phyloP scores from a whole-genome alignment of 2,329 filamentous ascomycete species.

The Periglandula ipomoeae region DNA sequence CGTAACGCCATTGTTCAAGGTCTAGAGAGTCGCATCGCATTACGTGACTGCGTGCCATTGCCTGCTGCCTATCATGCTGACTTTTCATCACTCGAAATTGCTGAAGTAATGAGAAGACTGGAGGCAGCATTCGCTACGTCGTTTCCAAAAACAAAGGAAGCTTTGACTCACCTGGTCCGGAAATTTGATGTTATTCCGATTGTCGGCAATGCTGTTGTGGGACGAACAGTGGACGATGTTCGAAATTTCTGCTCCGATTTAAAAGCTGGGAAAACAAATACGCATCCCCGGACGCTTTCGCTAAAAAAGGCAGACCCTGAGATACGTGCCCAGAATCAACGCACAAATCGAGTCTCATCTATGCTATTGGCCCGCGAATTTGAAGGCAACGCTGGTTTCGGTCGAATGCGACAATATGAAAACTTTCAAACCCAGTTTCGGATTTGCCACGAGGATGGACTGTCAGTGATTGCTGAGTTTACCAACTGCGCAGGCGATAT shows the following conservation, averaged over 20 bases:
- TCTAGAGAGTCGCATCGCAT: constrained; percentile 6
- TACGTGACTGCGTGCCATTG: constrained; percentile 4
- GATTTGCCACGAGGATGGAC: constrained; percentile 39
- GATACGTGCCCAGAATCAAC: constrained; percentile 6
- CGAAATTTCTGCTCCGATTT: constrained; percentile 24
- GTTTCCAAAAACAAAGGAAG: constrained; percentile 11
- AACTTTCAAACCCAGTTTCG: constrained; percentile 38
- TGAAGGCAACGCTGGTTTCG: constrained; percentile 33
- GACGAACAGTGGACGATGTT: constrained; percentile 19
- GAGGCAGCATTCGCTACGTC: constrained; percentile 9
- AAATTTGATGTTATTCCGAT: constrained; percentile 16
- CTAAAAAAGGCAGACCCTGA: constrained; percentile 11
- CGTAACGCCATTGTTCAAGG: constrained; percentile 21
- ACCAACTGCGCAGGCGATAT: constrained; percentile 55
- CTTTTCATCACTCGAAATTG: constrained; percentile 31
- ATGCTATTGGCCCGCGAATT: constrained; percentile 42
- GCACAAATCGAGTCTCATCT: constrained; percentile 23
- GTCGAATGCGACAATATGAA: constrained; percentile 28
- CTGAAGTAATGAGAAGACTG: constrained; percentile 16
- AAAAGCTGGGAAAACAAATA: constrained; percentile 11
- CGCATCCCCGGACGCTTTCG: constrained; percentile 17
- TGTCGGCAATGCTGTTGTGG: constrained; percentile 13
- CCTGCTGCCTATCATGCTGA: constrained; percentile 33
- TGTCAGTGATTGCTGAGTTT: constrained; percentile 45
- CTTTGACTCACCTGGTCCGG: constrained; percentile 13